Conservation (phyloP, 2,329 filamentous ascomycete genomes). For the Apiospora koreana region DNA sequence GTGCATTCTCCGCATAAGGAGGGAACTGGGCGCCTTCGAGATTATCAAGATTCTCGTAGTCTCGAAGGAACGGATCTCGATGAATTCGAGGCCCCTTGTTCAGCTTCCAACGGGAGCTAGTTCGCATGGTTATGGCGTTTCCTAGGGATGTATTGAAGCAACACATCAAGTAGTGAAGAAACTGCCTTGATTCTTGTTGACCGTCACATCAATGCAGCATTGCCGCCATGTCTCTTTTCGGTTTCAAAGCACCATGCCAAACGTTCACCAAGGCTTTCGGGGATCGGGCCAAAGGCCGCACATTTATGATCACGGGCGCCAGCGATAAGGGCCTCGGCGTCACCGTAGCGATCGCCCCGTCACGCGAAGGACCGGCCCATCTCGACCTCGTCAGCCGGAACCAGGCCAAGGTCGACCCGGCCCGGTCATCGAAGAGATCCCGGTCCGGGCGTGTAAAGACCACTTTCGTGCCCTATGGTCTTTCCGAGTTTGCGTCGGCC, state of each 20-base stretch:
- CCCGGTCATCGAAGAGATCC: constrained; percentile 22
- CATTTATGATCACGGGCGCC: constrained; percentile 24
- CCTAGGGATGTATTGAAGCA: background rate
- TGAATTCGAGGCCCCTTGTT: background rate
- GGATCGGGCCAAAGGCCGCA: constrained; percentile 20
- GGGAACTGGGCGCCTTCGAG: background rate
- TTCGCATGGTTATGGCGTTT: background rate
- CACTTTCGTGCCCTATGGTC: constrained; percentile 18
- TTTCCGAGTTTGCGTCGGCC: background rate
- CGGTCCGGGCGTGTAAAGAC: constrained; percentile 17
- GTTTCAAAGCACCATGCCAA: constrained; percentile 11
- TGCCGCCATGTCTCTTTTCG: constrained; percentile 20
- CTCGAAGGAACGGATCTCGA: background rate
- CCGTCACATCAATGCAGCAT: background rate
- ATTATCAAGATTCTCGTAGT: background rate
- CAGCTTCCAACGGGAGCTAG: background rate
- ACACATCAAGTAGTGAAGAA: background rate
- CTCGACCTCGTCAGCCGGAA: constrained; percentile 22
- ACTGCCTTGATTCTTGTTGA: background rate
- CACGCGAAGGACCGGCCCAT: constrained; percentile 17
- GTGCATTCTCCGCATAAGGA: background rate
- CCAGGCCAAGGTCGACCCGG: constrained; percentile 18
- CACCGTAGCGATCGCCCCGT: constrained; percentile 12
- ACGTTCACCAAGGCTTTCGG: constrained; percentile 18
- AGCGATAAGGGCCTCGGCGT: constrained; percentile 18